Percentiles rank a stretch among this genome's conserved stretches.
Conservation (phyloP, 352 stramenopile genomes). For the Phytophthora sansomeana region DNA sequence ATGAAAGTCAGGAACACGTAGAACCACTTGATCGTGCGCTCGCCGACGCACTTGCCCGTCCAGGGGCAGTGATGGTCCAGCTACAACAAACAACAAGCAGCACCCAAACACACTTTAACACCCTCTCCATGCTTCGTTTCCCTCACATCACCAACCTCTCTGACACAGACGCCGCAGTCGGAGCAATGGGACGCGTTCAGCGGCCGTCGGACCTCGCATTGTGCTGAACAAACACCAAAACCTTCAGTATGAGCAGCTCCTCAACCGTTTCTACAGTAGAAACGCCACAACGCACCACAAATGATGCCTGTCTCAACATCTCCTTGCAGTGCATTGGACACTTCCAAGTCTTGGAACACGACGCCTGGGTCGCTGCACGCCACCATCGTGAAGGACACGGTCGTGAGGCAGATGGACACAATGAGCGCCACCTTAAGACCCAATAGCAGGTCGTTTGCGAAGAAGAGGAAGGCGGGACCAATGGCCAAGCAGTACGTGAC, state of each 20-base stretch:
- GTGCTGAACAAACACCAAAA: conserved; percentile 48
- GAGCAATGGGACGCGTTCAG: conserved; percentile 80
- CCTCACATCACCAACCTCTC: conserved; percentile 46
- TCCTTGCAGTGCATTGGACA: conserved; percentile 29
- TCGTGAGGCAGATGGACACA: conserved; percentile 63
- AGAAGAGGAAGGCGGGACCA: conserved; percentile 59
- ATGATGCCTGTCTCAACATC: conserved; percentile 65
- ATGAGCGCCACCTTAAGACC: conserved; percentile 60
- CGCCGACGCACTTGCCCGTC: conserved; percentile 92
- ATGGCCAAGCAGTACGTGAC: conserved; percentile 78
- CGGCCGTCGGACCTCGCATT: conserved; percentile 79
- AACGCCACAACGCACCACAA: conserved; percentile 50
- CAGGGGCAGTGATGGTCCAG: conserved; percentile 94
- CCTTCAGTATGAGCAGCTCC: too few relatives aligned
- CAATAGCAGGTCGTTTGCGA: conserved; percentile 51
- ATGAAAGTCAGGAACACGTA: conserved; percentile 82
- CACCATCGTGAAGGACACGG: conserved; percentile 76
- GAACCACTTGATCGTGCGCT: conserved; percentile 83
- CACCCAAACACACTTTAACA: background rate
- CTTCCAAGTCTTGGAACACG: conserved; percentile 57
- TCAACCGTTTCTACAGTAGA: background rate
- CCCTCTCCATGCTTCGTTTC: background rate
- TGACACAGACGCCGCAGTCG: conserved; percentile 80
- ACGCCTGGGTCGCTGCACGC: conserved; percentile 82
- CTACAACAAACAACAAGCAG: conserved; percentile 33